Conservation (phyloP, 306 rosid genomes). For the Astragalus membranaceus region DNA sequence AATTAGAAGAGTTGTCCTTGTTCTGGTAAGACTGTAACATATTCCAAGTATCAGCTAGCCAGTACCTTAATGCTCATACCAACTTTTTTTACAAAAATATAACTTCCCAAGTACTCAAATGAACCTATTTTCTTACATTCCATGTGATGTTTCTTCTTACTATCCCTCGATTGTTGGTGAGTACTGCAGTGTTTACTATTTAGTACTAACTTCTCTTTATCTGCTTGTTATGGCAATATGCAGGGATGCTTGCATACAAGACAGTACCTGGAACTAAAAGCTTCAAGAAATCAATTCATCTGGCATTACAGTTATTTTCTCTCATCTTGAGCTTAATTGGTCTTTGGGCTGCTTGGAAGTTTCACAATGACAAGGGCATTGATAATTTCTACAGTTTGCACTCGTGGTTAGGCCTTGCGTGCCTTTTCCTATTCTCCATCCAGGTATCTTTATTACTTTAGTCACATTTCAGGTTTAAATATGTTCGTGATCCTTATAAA, state of each 20-base stretch:
- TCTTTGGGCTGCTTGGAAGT: slow-evolving; percentile 93
- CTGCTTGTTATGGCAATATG: slow-evolving; percentile 13
- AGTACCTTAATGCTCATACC: not conserved
- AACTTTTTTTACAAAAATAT: not conserved
- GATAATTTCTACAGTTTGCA: slow-evolving; percentile 97
- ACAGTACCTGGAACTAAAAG: slow-evolving; percentile 75
- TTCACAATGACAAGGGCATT: slow-evolving; percentile 88
- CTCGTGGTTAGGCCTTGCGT: slow-evolving; percentile 91
- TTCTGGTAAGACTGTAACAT: not conserved
- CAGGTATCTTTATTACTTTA: slow-evolving; percentile 45
- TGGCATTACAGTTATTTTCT: slow-evolving; percentile 57
- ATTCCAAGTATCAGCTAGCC: not conserved
- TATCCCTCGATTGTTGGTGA: not conserved
- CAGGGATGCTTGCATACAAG: slow-evolving; percentile 96
- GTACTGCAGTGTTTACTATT: not conserved
- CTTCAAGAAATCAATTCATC: slow-evolving; percentile 70
- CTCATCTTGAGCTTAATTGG: slow-evolving; percentile 72
- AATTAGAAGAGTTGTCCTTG: not conserved
- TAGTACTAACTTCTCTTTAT: slow-evolving; percentile 5
- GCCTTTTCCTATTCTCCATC: slow-evolving; percentile 63
- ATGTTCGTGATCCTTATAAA: not conserved
- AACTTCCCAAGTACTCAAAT: not conserved
- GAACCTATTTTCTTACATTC: not conserved
- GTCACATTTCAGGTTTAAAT: not conserved
- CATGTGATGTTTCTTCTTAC: not conserved